Conservation (phyloP, 2,329 filamentous ascomycete species). For the Fusarium poae region DNA sequence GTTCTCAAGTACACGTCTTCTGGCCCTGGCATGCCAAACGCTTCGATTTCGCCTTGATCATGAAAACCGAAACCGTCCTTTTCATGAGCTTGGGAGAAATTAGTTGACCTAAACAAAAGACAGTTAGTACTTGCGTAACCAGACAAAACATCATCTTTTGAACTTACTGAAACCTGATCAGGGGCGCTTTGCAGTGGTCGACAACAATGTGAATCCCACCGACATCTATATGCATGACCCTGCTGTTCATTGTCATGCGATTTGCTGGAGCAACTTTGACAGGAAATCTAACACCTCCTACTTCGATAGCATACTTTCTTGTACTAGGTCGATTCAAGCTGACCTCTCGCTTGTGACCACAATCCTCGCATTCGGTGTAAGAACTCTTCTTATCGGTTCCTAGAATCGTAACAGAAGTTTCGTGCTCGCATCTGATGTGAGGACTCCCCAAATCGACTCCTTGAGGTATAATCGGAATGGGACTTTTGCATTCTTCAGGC, state of each 20-base stretch:
- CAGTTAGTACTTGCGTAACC: slow-evolving; percentile 8
- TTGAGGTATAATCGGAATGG: too few relatives aligned
- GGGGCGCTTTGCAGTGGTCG: slow-evolving; percentile 11
- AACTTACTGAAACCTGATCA: slow-evolving; percentile 40
- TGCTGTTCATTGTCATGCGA: slow-evolving; percentile 30
- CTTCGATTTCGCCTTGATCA: not conserved
- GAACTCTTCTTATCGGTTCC: not conserved
- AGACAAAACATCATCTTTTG: not conserved
- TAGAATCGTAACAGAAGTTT: slow-evolving; percentile 19
- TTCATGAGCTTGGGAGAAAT: slow-evolving; percentile 34
- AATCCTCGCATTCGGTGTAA: slow-evolving; percentile 30
- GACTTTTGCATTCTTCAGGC: too few relatives aligned
- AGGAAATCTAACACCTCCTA: slow-evolving; percentile 13
- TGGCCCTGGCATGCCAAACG: not conserved
- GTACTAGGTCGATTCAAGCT: not conserved
- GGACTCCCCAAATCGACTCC: too few relatives aligned
- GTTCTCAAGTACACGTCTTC: not conserved
- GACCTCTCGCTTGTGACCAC: slow-evolving; percentile 4
- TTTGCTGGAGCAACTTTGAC: slow-evolving; percentile 22
- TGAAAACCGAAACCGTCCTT: slow-evolving; percentile 17
- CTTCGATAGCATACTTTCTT: slow-evolving; percentile 1
- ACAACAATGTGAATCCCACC: slow-evolving; percentile 35
- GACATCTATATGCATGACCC: slow-evolving; percentile 21
- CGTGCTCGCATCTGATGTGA: not conserved
- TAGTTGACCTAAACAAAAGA: slow-evolving; percentile 26